Evolutionary conservation across 805 yeast species (phyloP).

Genomic region (Isabelozyma rhagii): DNA sequence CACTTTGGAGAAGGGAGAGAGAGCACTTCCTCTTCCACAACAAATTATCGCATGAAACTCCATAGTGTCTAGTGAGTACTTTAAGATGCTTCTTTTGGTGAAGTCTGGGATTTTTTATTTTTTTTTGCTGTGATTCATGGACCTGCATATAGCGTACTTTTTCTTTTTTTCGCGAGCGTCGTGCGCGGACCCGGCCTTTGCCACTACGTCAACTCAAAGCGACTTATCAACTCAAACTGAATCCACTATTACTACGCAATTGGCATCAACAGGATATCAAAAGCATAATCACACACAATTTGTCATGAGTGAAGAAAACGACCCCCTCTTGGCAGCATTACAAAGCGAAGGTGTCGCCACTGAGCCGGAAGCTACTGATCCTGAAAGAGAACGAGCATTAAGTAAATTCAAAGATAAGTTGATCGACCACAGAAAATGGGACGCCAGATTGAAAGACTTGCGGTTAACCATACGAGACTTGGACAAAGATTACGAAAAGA

Average conservation of each 20-base stretch:
- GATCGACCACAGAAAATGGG: constrained; percentile 92
- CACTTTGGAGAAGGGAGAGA: constrained; percentile 68
- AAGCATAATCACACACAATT: no score
- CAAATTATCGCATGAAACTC: constrained; percentile 89
- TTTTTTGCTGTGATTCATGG: background rate
- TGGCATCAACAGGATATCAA: no score
- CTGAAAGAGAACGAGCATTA: constrained; percentile 76
- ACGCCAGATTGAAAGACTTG: constrained; percentile 80
- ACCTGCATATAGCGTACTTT: background rate
- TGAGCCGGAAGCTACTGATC: constrained; percentile 38
- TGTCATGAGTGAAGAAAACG: constrained; percentile 60
- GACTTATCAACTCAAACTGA: background rate
- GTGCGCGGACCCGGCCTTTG: background rate
- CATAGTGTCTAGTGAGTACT: constrained; percentile 41
- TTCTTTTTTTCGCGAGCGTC: background rate
- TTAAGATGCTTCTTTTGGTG: background rate
- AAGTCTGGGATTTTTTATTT: background rate
- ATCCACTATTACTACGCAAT: no score
- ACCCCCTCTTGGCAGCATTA: constrained; percentile 73
- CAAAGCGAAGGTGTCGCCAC: constrained; percentile 28
- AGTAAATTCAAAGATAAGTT: constrained; percentile 78
- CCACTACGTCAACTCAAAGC: constrained; percentile 1
- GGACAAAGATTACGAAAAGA: constrained; percentile 82
- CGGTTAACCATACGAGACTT: constrained; percentile 79
- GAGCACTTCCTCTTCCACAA: constrained; percentile 78